These are phyloP conservation scores for Fragaria iinumae DNA, from an alignment of 306 rosid species.

Conservation along the genomic window DNA sequence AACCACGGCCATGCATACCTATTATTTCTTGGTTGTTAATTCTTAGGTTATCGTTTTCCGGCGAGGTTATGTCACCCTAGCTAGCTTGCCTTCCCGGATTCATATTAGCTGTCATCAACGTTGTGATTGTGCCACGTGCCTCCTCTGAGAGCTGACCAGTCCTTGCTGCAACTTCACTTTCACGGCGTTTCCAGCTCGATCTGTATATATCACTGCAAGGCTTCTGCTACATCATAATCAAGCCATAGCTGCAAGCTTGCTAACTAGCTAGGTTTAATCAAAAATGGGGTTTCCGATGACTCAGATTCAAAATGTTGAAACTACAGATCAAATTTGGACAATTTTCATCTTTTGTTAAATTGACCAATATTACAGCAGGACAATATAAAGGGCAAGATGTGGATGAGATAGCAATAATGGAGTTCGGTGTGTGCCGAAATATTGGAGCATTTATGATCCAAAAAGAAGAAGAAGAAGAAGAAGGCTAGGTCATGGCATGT, in stretches of 20 bases:
- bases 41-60: constrained; percentile 41
- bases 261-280: not conserved
- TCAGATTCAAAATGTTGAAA: not conserved
- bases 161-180: constrained; percentile 30
- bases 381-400: not conserved
- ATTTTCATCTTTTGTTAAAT: not conserved
- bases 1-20: constrained; percentile 9
- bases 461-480: not conserved
- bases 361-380: not conserved
- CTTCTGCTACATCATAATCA: not conserved
- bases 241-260: not conserved
- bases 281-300: not conserved
- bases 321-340: not conserved
- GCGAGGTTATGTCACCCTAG: constrained; percentile 37
- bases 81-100: constrained; percentile 33
- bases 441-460: constrained; percentile 32
- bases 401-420: constrained; percentile 38
- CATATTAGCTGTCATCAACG: constrained; percentile 56
- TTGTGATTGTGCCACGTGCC: constrained; percentile 48
- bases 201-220: constrained; percentile 27
- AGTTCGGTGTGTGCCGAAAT: constrained; percentile 41
- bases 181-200: constrained; percentile 32
- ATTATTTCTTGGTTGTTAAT: not conserved
- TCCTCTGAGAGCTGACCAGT: constrained; percentile 1
- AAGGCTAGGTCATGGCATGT: not conserved